Base-by-base conservation (phyloP, 768 basidiomycete species). In the Russula vinacea region DNA sequence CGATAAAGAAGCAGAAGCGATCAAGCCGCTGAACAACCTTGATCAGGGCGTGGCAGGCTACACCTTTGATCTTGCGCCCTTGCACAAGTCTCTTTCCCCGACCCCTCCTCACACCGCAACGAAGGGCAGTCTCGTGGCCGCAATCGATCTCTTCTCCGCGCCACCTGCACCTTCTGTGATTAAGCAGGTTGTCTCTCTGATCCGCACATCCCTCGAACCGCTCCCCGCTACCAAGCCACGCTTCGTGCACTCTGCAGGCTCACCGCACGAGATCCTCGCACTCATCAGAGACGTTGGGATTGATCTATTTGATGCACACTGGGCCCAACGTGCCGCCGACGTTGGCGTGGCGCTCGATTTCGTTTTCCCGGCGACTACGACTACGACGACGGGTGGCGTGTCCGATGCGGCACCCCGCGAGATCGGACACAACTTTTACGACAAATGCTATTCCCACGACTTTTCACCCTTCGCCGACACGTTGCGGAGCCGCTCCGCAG, bases 261-360 rank as follows among this genome's bases (percentile, higher is more conserved):
- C 86, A 0, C 93, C 92, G 1, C 93, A 93, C 63, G 88, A 91
- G 58, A 83, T 92, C 16, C 83, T 94, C 3, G 74, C 74, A 10
- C 80, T 92, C 32, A 79, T 94, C 35, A 74, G 76, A 2, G 77
- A 82, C 49, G 78, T 87, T 2, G 92, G 93, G 0, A 71, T 90
- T 17, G 92, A 95, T 70, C 66, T 94, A 0, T 87, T 94, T 64
- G 91, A 93, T 69, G 80, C 83, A 0, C 78, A 78, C 9, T 94
- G 89, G 86, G 90, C 84, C 0, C 83, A 86, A 64, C 74, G 77
- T 3, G 85, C 87, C 0, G 89, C 89, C 1, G 80, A 84, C 57
- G 67, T 83, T 3, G 93, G 93, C 14, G 75, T 94, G 17, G 90
- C 87, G 0, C 77, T 95, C 8, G 92, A 94, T 69, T 93, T 94